Percentiles rank a stretch among this genome's conserved stretches.
phyloP scores from a whole-genome alignment of 2,329 filamentous ascomycete species.

The Aschersonia sp. region DNA sequence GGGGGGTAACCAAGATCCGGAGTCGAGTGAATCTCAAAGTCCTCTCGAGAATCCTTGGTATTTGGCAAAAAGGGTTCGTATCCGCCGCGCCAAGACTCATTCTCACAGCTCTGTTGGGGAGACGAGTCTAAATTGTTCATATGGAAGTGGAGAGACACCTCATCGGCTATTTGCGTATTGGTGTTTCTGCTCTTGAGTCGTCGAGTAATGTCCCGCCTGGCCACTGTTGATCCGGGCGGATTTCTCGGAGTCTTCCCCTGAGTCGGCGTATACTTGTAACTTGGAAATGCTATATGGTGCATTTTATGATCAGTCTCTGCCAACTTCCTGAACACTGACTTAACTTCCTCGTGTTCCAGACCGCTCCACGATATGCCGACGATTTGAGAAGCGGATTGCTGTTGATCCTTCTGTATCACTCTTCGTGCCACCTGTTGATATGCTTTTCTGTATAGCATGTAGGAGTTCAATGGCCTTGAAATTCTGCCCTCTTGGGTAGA shows the following conservation, averaged over 20 bases:
- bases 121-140: too few relatives aligned
- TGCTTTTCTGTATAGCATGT: conserved; percentile 92
- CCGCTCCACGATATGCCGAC: conserved; percentile 70
- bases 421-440: conserved; percentile 76
- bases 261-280: conserved; percentile 86
- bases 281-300: conserved; percentile 72
- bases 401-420: conserved; percentile 73
- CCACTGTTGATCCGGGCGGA: neutral
- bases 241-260: conserved; percentile 35
- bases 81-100: too few relatives aligned
- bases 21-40: neutral
- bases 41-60: neutral
- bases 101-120: too few relatives aligned
- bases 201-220: conserved; percentile 27
- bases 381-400: conserved; percentile 82
- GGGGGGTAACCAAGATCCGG: neutral
- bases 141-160: neutral
- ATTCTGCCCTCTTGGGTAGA: conserved; percentile 29
- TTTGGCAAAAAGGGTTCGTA: neutral
- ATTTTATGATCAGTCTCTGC: conserved; percentile 72
- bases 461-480: conserved; percentile 84
- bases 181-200: conserved; percentile 8
- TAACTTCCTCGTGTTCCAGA: conserved; percentile 58
- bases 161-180: neutral
- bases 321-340: conserved; percentile 62